A percentile compares a stretch with the other conserved stretches of the same genome.
These are phyloP conservation scores for Scytalidium sp. DNA, from an alignment of 2,329 filamentous ascomycete species.

Conservation along the genomic window DNA sequence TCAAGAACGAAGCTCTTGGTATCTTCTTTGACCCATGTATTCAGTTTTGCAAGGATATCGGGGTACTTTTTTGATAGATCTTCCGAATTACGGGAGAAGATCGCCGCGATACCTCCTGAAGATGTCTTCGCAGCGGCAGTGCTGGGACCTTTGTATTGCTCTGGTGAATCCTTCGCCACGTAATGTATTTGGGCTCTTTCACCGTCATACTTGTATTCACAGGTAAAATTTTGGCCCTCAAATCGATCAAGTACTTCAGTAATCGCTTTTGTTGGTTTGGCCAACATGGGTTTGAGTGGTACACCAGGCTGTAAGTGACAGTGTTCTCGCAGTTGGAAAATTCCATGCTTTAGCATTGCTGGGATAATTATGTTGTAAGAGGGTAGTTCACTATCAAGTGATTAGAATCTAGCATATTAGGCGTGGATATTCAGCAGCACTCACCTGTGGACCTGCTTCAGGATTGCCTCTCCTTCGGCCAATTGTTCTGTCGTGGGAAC, in stretches of 20 bases:
- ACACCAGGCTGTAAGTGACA: slow-evolving; percentile 94
- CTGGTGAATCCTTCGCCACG: slow-evolving; percentile 74
- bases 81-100: slow-evolving; percentile 97
- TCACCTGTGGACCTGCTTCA: slow-evolving; percentile 89
- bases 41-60: slow-evolving; percentile 84
- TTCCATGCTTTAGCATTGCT: slow-evolving; percentile 80
- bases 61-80: slow-evolving; percentile 97
- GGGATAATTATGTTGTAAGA: slow-evolving; percentile 95
- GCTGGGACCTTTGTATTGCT: slow-evolving; percentile 63
- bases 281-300: slow-evolving; percentile 96
- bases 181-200: slow-evolving; percentile 99
- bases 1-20: slow-evolving; percentile 98
- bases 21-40: slow-evolving; percentile 83
- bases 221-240: slow-evolving; percentile 92
- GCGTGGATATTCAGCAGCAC: slow-evolving; percentile 14
- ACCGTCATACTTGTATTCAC: slow-evolving; percentile 98
- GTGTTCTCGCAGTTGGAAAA: slow-evolving; percentile 75
- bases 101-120: slow-evolving; percentile 70
- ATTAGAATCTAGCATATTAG: slow-evolving; percentile 34
- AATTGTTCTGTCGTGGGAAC: slow-evolving; percentile 72
- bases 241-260: slow-evolving; percentile 97
- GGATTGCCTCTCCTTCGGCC: slow-evolving; percentile 76
- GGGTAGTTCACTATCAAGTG: slow-evolving; percentile 71
- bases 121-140: slow-evolving; percentile 55
- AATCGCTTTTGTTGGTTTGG: slow-evolving; percentile 96